Evolutionary conservation across 768 basidiomycete species (phyloP), one percentile per base, ranked within the genome.

Genomic region (Amanita pseudoporphyria): DNA sequence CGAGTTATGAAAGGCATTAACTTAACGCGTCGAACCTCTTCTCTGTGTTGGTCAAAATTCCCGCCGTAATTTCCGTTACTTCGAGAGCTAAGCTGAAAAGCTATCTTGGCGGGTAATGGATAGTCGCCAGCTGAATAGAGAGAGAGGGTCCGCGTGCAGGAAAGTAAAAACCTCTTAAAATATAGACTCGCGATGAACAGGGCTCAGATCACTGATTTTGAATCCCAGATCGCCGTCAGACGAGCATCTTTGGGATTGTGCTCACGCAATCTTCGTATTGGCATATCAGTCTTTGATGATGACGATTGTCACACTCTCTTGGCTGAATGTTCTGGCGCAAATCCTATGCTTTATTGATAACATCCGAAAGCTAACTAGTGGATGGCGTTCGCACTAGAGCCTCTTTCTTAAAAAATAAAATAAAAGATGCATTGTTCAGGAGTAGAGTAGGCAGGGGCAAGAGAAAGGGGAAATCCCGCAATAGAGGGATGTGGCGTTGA

Each of bases 31-130:
- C n/a, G 21, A 36, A 35, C 19, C 32, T 10, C 14, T 36, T 36
- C 45, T 47, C 22, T 14, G 22, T n/a, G n/a, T 47, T 35, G 7
- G n/a, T 16, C 14, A 13, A 47, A 47, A 21, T 47, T 47, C 45
- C 33, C 45, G 35, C 45, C 35, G 18, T 47, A 32, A 47, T 47
- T 18, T 47, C 45, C 45, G 45, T 47, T 47, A n/a, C 21, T 35
- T 37, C 31, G 33, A 37, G 24, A 26, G 41, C n/a, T 14, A 42
- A 14, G 22, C 4, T 26, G n/a, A 12, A 42, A 26, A n/a, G 26
- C 24, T 9, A 42, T 14, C 41, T 42, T 42, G 10, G 36, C 21
- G n/a, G n/a, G n/a, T n/a, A n/a, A n/a, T n/a, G n/a, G n/a, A n/a
- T n/a, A n/a, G n/a, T n/a, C n/a, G n/a, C n/a, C n/a, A n/a, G n/a